phyloP scores from a whole-genome alignment of 2,329 filamentous ascomycete species.

The Byssochlamys sp. region DNA sequence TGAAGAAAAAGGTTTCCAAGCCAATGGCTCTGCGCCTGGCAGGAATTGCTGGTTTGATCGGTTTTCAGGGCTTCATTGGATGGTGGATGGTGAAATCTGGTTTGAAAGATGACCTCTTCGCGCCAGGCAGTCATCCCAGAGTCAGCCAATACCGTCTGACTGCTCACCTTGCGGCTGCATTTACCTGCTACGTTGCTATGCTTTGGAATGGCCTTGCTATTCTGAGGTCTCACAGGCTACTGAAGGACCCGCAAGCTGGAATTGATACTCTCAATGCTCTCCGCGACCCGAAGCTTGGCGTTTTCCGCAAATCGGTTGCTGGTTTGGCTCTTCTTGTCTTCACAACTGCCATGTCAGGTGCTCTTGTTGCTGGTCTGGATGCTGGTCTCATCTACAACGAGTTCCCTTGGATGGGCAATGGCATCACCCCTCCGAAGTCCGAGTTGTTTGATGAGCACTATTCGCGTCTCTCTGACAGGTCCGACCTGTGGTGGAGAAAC shows the following conservation, averaged over 20 bases:
- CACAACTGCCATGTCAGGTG: slow-evolving; percentile 83
- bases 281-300: slow-evolving; percentile 55
- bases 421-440: slow-evolving; percentile 66
- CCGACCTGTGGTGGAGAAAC: slow-evolving; percentile 92
- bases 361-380: slow-evolving; percentile 85
- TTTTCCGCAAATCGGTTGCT: slow-evolving; percentile 64
- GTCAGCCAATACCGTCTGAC: slow-evolving; percentile 91
- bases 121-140: slow-evolving; percentile 76
- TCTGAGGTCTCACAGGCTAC: slow-evolving; percentile 63
- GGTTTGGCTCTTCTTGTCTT: slow-evolving; percentile 70
- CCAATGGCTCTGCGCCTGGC: slow-evolving; percentile 67
- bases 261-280: slow-evolving; percentile 53
- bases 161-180: slow-evolving; percentile 80
- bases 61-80: slow-evolving; percentile 86
- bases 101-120: slow-evolving; percentile 89
- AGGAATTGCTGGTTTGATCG: slow-evolving; percentile 81
- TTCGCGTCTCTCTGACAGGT: slow-evolving; percentile 63
- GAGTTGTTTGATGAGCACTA: slow-evolving; percentile 85
- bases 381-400: slow-evolving; percentile 98
- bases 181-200: slow-evolving; percentile 91
- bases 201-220: slow-evolving; percentile 77
- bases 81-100: slow-evolving; percentile 99
- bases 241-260: slow-evolving; percentile 57
- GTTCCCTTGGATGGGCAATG: slow-evolving; percentile 87
- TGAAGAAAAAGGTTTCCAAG: slow-evolving; percentile 64